A percentile compares a stretch with the other conserved stretches of the same genome.
phyloP scores from a whole-genome alignment of 2,329 filamentous ascomycete species.

The Aspergillus fructus region DNA sequence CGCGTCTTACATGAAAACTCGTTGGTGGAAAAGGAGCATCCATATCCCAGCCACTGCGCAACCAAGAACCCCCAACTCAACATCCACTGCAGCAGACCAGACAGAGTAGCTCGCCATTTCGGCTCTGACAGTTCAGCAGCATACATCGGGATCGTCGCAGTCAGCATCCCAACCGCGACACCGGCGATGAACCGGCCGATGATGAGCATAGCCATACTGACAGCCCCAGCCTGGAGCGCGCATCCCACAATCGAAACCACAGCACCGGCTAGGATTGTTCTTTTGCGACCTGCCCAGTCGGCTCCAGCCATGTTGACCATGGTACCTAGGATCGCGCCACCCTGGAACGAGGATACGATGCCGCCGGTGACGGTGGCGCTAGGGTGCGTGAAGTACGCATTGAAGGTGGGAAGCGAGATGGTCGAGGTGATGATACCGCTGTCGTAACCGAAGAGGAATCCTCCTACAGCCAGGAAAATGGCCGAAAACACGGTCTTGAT shows the following conservation, averaged over 20 bases:
- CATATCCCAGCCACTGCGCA: conserved; percentile 53
- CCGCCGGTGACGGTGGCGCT: conserved; percentile 37
- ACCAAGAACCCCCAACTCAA: conserved; percentile 45
- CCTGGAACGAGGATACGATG: conserved; percentile 39
- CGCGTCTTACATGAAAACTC: conserved; percentile 28
- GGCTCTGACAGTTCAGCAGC: conserved; percentile 7
- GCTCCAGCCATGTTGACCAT: conserved; percentile 33
- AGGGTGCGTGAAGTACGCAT: conserved; percentile 28
- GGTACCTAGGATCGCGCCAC: conserved; percentile 41
- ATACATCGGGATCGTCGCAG: conserved; percentile 49
- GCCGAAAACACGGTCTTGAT: conserved; percentile 7
- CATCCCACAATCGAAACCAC: conserved; percentile 35
- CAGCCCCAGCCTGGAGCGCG: conserved; percentile 35
- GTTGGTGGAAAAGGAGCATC: conserved; percentile 34
- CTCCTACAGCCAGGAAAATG: conserved; percentile 5
- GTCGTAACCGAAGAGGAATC: conserved; percentile 42
- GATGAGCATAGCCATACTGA: conserved; percentile 44
- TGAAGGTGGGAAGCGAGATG: conserved; percentile 36
- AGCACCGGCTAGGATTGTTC: conserved; percentile 32
- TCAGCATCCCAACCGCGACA: conserved; percentile 50
- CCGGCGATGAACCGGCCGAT: conserved; percentile 53
- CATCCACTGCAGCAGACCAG: conserved; percentile 45
- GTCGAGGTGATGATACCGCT: conserved; percentile 39
- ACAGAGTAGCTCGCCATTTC: conserved; percentile 4
- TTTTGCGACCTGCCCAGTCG: conserved; percentile 31